phyloP scores from a whole-genome alignment of 495 filamentous ascomycete species.

The Aspergillus cavernicola region DNA sequence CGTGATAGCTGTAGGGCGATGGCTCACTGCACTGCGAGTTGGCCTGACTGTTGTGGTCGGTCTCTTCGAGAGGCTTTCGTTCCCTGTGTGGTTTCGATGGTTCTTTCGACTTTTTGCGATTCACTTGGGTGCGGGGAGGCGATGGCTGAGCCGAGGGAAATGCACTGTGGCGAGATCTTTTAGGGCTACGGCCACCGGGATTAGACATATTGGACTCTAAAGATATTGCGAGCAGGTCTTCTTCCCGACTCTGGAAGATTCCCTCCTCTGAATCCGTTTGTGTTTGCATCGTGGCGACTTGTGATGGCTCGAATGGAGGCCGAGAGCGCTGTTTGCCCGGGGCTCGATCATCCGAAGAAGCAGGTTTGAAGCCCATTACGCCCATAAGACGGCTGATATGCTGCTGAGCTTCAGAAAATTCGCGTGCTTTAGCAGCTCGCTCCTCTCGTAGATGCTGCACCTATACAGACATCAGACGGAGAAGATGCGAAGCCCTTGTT shows the following conservation, averaged over 20 bases:
- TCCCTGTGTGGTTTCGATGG: slow-evolving; percentile 3
- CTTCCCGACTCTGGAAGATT: slow-evolving; percentile 14
- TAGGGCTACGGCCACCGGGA: slow-evolving; percentile 23
- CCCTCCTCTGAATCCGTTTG: slow-evolving; percentile 22
- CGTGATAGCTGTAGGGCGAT: slow-evolving; percentile 11
- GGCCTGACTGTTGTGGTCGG: slow-evolving; percentile 27
- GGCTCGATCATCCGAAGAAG: slow-evolving; percentile 17
- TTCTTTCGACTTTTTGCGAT: slow-evolving; percentile 7
- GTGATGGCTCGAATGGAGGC: slow-evolving; percentile 14
- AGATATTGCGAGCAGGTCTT: slow-evolving; percentile 20
- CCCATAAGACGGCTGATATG: slow-evolving; percentile 45
- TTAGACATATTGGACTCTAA: slow-evolving; percentile 20
- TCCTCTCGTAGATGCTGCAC: slow-evolving; percentile 39
- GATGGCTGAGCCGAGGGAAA: slow-evolving; percentile 11
- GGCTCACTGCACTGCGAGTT: slow-evolving; percentile 18
- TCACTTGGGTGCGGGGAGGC: not conserved
- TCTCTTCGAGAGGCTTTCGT: slow-evolving; percentile 25
- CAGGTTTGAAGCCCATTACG: slow-evolving; percentile 42
- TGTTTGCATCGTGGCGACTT: slow-evolving; percentile 6
- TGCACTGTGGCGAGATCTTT: slow-evolving; percentile 25
- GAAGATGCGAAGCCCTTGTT: not conserved
- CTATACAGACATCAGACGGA: slow-evolving; percentile 16
- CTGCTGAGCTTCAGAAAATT: slow-evolving; percentile 48
- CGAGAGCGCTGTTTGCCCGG: slow-evolving; percentile 22
- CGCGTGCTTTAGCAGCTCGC: slow-evolving; percentile 40